A percentile compares a stretch with the other conserved stretches of the same genome.
Evolutionary conservation across 2,329 filamentous ascomycete genomes (phyloP).

Genomic region (Penicillium hordei): DNA sequence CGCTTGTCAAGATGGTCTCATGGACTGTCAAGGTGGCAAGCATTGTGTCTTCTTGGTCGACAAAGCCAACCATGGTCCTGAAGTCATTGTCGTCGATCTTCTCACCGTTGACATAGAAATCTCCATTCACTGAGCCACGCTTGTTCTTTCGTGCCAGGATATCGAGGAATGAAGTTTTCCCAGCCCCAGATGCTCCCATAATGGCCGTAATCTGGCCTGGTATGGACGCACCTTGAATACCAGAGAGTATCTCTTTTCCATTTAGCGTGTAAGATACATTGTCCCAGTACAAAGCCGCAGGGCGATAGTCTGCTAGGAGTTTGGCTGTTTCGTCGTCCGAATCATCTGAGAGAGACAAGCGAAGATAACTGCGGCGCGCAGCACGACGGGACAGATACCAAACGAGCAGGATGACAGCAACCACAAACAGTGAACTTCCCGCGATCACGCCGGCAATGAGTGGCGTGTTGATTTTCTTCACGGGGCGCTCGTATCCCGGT

Average conservation of each 20-base stretch:
- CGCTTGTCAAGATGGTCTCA: constrained; percentile 94
- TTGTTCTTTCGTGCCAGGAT: constrained; percentile 98
- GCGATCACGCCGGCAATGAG: constrained; percentile 93
- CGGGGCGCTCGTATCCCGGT: constrained; percentile 81
- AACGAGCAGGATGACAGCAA: constrained; percentile 75
- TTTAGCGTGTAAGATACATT: constrained; percentile 85
- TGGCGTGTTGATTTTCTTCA: constrained; percentile 95
- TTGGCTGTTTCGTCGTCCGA: constrained; percentile 84
- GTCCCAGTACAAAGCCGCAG: constrained; percentile 82
- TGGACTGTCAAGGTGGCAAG: constrained; percentile 93
- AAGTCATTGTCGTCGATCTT: constrained; percentile 82
- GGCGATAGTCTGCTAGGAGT: constrained; percentile 88
- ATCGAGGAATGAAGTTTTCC: constrained; percentile 95
- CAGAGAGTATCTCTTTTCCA: constrained; percentile 78
- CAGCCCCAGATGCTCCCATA: constrained; percentile 96
- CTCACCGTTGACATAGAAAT: constrained; percentile 92
- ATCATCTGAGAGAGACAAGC: constrained; percentile 77
- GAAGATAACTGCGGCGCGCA: constrained; percentile 60
- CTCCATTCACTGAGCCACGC: constrained; percentile 71
- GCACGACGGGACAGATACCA: constrained; percentile 86
- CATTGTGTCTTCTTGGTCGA: constrained; percentile 98
- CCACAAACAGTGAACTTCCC: constrained; percentile 78
- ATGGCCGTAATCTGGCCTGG: constrained; percentile 96
- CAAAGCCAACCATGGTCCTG: constrained; percentile 89
- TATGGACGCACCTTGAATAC: constrained; percentile 81